Base-by-base conservation (phyloP, 176 grass and related monocot genomes). In the Eleusine coracana region DNA sequence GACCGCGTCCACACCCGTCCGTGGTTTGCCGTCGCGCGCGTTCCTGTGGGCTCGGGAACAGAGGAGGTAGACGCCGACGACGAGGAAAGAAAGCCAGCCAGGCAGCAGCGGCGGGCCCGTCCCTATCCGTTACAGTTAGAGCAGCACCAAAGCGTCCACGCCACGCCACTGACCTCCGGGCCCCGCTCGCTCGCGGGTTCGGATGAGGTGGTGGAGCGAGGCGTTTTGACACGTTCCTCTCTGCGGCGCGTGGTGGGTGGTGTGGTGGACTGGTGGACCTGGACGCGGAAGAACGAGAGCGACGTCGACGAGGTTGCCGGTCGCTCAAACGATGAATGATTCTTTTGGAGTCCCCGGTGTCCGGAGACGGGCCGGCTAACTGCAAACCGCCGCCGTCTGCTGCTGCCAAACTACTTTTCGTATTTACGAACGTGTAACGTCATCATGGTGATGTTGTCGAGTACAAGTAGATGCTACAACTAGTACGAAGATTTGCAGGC, bases 61-160 rank as follows among this genome's bases (percentile, higher is more conserved):
- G 15, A 13, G 5, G 5, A 10, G n/a, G 3, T 2, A 4, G 20
- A n/a, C 56, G 56, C 17, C 56, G 56, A 59, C 56, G 56, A 59
- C 16, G 51, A 54, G 52, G 34, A 13, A 23, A 84, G 72, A 56
- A 31, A 37, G 28, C 25, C 4, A n/a, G 27, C 6, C 21, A 23
- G 40, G 15, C 68, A 15, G 59, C 55, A 0, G 28, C 63, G 11
- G 29, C 62, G 29, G 62, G 62, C 8, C 10, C 79, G 65, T 76
- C 79, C 71, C 71, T 76, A 68, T 87, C 85, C 42, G 79, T 77
- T 77, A n/a, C 64, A 29, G 73, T n/a, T 54, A 5, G 63, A 13
- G 38, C 15, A 39, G 38, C 41, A 10, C 15, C 68, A 25, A 25
- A 11, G 44, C 44, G 44, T 46, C 29, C 12, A 12, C 25, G 59